Evolutionary conservation across 108 stramenopile genomes (phyloP), one percentile per base, ranked within the genome.

Genomic region (Cyclotella cryptica): DNA sequence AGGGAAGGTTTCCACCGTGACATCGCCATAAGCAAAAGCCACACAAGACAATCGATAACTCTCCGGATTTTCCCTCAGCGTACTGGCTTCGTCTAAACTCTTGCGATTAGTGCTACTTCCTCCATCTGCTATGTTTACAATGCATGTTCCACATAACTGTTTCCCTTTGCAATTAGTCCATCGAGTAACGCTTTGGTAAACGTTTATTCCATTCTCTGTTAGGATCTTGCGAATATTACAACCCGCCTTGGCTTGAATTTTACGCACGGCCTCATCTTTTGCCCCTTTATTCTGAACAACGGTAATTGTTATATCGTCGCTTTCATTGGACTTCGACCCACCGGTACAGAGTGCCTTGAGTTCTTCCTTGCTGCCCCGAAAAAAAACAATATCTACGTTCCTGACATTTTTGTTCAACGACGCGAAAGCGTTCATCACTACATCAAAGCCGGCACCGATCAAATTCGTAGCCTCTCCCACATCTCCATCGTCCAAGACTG

Each of bases 91-190:
- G 71, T 98, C 97, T 83, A 97, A 81, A 59, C 88, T 87, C 77
- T 95, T 96, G 45, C 95, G 83, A 60, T 94, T 97, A 46, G 93
- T 95, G 49, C 69, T 72, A 3, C 71, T 65, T 29, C 75, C 44
- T 60, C 96, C 96, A n/a, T 88, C 93, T 15, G 84, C 45, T 30
- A 98, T 75, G 80, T 96, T 90, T 11, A 98, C 96, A 71, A 98
- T 96, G 69, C 97, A 98, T 10, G 97, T 98, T 47, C 97, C 97
- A 81, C 97, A 98, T n/a, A 97, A 79, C 80, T 98, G 97, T 83
- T 96, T 95, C 40, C 97, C 97, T 71, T 96, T 94, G 86, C 97
- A 98, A 81, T 97, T 98, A 49, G 97, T 97, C 96, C 96, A 98
- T 39, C 95, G 75, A 44, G 97, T 96, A 24, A 97, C 59, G 60